Percentiles rank a stretch among this genome's conserved stretches.
Conservation (phyloP, 2,329 filamentous ascomycete genomes). For the Colletotrichum tofieldiae region DNA sequence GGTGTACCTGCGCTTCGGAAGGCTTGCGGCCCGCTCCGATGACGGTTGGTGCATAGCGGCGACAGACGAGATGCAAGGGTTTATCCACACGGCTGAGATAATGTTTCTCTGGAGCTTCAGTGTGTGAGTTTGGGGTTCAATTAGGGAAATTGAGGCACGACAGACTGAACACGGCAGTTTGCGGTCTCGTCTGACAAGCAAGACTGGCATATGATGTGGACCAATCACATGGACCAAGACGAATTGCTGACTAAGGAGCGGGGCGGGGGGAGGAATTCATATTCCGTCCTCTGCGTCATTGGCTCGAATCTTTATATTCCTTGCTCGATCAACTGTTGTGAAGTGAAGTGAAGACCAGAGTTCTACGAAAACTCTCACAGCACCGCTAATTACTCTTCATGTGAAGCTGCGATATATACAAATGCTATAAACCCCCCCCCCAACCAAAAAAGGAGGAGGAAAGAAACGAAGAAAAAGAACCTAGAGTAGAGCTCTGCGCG, state of each 20-base stretch:
- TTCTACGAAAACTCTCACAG: neutral
- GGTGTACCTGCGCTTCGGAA: constrained; percentile 44
- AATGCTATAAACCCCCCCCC: neutral
- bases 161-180: neutral
- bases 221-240: constrained; percentile 25
- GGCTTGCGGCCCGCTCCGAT: constrained; percentile 29
- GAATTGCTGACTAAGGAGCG: constrained; percentile 18
- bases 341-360: neutral
- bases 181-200: constrained; percentile 10
- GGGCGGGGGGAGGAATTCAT: constrained; percentile 33
- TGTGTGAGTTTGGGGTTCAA: neutral
- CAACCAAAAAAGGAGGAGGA: neutral
- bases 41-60: constrained; percentile 32
- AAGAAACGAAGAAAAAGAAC: neutral
- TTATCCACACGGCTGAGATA: constrained; percentile 6
- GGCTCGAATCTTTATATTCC: constrained; percentile 10
- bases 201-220: neutral
- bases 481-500: neutral
- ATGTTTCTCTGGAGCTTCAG: neutral
- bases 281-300: constrained; percentile 36
- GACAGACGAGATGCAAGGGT: constrained; percentile 21
- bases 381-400: neutral
- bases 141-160: constrained; percentile 9
- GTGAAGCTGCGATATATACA: neutral
- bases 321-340: neutral